A percentile compares a stretch with the other conserved stretches of the same genome.
phyloP scores from a whole-genome alignment of 164 flowering plant species.

The Dillenia turbinata region DNA sequence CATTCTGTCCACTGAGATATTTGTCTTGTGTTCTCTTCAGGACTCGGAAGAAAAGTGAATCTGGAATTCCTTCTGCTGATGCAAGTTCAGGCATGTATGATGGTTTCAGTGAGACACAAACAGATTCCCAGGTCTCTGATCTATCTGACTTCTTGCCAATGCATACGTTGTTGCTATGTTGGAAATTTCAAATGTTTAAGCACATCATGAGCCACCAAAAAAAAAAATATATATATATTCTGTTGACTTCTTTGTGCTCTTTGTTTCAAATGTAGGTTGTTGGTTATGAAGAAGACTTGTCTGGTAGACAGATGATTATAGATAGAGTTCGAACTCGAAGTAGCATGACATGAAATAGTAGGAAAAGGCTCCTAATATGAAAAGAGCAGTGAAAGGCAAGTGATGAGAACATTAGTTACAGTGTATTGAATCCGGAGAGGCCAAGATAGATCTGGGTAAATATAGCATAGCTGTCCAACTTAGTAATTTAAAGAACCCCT shows the following conservation, averaged over 20 bases:
- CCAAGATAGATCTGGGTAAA: no score
- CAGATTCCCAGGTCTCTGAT: conserved; percentile 83
- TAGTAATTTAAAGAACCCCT: no score
- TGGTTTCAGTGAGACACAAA: conserved; percentile 92
- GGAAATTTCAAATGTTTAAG: background rate
- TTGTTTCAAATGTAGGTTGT: conserved; percentile 64
- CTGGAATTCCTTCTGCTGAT: conserved; percentile 24
- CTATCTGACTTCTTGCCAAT: background rate
- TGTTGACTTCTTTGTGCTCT: background rate
- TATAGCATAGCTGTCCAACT: no score
- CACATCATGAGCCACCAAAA: no score
- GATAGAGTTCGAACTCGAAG: conserved; percentile 74
- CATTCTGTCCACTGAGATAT: no score
- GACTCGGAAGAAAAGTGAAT: conserved; percentile 39
- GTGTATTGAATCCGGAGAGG: no score
- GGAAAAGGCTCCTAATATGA: no score
- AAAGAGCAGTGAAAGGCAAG: no score
- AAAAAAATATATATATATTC: no score
- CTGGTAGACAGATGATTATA: conserved; percentile 90
- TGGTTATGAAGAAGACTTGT: conserved; percentile 87
- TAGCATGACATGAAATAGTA: conserved; percentile 39
- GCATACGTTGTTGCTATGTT: background rate
- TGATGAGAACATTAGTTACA: no score
- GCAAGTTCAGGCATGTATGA: conserved; percentile 38
- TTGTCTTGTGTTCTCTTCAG: conserved; percentile 26